Percentiles rank a stretch among this genome's conserved stretches.
These are phyloP conservation scores for Tetragonia tetragonoides DNA, from an alignment of 148 eudicot species.

Conservation along the genomic window DNA sequence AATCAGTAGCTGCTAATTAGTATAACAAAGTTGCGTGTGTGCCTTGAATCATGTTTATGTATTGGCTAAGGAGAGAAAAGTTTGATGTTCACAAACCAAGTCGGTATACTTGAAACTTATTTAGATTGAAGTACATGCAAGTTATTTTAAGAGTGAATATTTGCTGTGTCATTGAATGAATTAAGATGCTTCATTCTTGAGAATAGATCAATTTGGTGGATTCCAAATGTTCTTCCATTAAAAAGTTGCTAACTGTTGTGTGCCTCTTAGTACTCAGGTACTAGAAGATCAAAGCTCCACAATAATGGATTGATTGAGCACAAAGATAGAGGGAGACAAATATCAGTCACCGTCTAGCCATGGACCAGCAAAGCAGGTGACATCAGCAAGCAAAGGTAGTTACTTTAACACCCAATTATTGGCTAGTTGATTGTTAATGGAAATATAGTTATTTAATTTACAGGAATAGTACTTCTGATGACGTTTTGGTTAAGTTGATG, in stretches of 20 bases:
- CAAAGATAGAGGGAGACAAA: neutral
- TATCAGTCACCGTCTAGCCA: neutral
- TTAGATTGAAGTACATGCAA: too few species aligned
- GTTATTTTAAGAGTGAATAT: neutral
- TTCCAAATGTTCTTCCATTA: constrained; percentile 18
- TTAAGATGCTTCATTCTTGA: neutral
- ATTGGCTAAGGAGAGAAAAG: too few species aligned
- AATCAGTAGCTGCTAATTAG: too few species aligned
- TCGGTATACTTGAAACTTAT: too few species aligned
- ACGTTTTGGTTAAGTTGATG: neutral
- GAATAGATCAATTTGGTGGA: constrained; percentile 5
- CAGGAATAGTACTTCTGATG: neutral
- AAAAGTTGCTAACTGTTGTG: neutral
- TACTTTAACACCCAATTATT: constrained; percentile 1
- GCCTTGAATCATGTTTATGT: too few species aligned
- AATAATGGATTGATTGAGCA: neutral
- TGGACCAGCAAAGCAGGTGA: constrained; percentile 14
- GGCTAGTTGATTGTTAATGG: neutral
- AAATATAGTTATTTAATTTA: neutral
- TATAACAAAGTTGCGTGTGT: too few species aligned
- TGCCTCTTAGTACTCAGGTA: too few species aligned
- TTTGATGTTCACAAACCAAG: too few species aligned
- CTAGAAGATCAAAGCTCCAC: constrained; percentile 1
- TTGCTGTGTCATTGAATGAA: neutral
- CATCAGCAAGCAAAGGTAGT: constrained; percentile 11